Base-by-base conservation (phyloP, 371 early-diverging fungal species). In the Circinella minor region DNA sequence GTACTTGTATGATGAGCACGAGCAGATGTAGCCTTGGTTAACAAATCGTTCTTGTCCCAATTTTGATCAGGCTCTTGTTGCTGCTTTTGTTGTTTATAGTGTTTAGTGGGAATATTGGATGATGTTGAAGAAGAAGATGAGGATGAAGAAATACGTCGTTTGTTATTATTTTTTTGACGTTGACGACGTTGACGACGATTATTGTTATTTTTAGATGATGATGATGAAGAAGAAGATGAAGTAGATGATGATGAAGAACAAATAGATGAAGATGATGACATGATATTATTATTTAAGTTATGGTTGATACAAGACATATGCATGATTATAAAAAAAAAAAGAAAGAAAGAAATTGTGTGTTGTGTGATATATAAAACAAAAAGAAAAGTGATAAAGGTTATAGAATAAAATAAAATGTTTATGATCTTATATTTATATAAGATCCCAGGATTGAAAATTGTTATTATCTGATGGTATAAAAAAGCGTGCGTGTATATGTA, bases 1-100 rank as follows among this genome's bases (percentile, higher is more conserved):
- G 43, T 27, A 27, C 27, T 27, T 27, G 65, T 17, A 38, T 65
- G 65, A 36, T 65, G 65, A 34, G 65, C 14, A 9, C 54, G 36
- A 54, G 65, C 46, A n/a, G 65, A 65, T 4, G 65, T 27, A 47
- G 54, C 39, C 65, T 65, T 65, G 54, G 36, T 54, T 15, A 51
- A 38, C 46, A 38, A 4, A 36, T 65, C 65, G 34, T 61, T 61
- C 46, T 61, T 46, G 43, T 61, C 62, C 43, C 62, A 61, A 39
- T 61, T 46, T 39, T 61, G 43, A 17, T 61, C 62, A 46, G 38
- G 62, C 46, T 61, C 34, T 61, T 61, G 62, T 34, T 61, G 62
- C 20, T 61, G 27, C 27, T 27, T 27, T 27, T 27, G 62, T 14
- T 61, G 62, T 15, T 43, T 61, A 11, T 46, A 15, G 6, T 61